Percentiles rank a stretch among this genome's conserved stretches.
Evolutionary conservation across 306 rosid genomes (phyloP).

Genomic region (Hylodesmum podocarpum): DNA sequence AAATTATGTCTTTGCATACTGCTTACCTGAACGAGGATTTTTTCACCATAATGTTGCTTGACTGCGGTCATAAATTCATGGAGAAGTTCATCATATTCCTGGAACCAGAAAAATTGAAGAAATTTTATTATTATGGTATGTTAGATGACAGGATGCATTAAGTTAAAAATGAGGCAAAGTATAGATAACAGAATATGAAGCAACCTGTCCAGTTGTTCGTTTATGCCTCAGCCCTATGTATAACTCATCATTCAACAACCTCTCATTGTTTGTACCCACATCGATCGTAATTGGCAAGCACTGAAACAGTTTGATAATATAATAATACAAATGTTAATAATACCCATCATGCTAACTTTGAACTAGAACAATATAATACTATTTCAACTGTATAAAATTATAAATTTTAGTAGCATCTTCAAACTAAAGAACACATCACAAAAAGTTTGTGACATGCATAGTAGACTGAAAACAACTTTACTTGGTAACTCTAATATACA

Average conservation of each 20-base stretch:
- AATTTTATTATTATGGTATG: conserved; percentile 11
- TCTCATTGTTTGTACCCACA: conserved; percentile 97
- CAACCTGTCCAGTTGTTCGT: conserved; percentile 95
- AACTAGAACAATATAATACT: neutral
- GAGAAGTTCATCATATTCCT: conserved; percentile 91
- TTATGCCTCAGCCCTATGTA: conserved; percentile 91
- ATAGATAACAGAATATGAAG: conserved; percentile 34
- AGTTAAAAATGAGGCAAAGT: conserved; percentile 22
- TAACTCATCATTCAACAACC: conserved; percentile 78
- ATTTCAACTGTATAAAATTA: conserved; percentile 4
- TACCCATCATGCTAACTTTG: neutral
- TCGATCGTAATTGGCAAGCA: conserved; percentile 98
- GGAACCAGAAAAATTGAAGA: neutral
- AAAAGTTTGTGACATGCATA: conserved; percentile 1
- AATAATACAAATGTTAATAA: neutral
- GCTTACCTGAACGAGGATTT: conserved; percentile 79
- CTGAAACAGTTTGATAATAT: conserved; percentile 48
- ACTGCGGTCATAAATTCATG: conserved; percentile 90
- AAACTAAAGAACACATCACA: neutral
- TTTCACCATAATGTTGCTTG: conserved; percentile 91
- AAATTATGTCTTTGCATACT: conserved; percentile 14
- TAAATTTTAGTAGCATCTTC: neutral
- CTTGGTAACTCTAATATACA: no score
- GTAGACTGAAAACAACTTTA: no score
- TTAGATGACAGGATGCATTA: neutral